phyloP scores from a whole-genome alignment of 768 basidiomycete genomes.

The Mycena vitilis region DNA sequence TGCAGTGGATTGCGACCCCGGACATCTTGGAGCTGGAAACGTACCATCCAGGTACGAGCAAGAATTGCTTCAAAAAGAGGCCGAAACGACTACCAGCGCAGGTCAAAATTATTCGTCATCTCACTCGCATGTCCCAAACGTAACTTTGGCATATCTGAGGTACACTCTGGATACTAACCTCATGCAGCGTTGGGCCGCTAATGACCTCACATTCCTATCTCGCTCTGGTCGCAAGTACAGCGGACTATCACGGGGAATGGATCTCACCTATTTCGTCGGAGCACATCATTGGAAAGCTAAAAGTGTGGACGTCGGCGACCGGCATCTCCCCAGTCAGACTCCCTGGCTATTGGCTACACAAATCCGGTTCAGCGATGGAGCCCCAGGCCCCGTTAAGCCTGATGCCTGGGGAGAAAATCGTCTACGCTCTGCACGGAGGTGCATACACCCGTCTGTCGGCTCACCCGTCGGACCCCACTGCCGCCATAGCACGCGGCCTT shows the following conservation, averaged over 20 bases:
- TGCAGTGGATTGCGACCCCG: conserved; percentile 56
- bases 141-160: neutral
- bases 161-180: neutral
- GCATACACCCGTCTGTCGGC: conserved; percentile 66
- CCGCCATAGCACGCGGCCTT: conserved; percentile 58
- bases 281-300: conserved; percentile 57
- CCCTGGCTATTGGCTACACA: conserved; percentile 70
- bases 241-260: conserved; percentile 61
- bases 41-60: conserved; percentile 46
- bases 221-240: conserved; percentile 53
- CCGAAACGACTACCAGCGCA: conserved; percentile 2
- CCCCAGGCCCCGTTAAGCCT: conserved; percentile 49
- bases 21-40: conserved; percentile 58
- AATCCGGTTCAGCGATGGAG: conserved; percentile 48
- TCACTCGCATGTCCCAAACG: conserved; percentile 25
- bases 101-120: conserved; percentile 49
- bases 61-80: too few species aligned
- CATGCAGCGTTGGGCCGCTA: conserved; percentile 50
- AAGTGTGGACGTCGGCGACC: conserved; percentile 52
- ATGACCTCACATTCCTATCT: conserved; percentile 49
- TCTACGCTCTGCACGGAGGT: conserved; percentile 76
- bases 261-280: conserved; percentile 52
- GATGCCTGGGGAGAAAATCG: conserved; percentile 63
- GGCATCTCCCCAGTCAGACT: conserved; percentile 55
- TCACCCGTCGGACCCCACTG: conserved; percentile 62